phyloP scores from a whole-genome alignment of 768 basidiomycete genomes.

The Termitomyces sp. region DNA sequence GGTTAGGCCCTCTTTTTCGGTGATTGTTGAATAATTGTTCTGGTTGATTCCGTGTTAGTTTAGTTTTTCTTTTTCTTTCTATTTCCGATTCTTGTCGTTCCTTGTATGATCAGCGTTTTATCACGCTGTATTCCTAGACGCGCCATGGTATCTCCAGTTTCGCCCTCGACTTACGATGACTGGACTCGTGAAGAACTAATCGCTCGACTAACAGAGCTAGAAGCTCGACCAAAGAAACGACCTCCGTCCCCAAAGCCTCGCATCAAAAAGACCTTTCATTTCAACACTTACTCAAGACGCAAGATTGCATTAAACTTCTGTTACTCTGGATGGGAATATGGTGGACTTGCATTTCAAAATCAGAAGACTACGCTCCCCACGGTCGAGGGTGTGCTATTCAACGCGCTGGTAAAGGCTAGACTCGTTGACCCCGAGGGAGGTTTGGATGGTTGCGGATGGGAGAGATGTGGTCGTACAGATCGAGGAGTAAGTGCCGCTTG shows the following conservation, averaged over 20 bases:
- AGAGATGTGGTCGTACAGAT: slow-evolving; percentile 91
- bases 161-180: slow-evolving; percentile 30
- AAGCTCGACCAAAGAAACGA: slow-evolving; percentile 27
- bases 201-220: slow-evolving; percentile 52
- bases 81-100: not conserved
- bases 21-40: too few species aligned
- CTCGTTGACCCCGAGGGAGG: slow-evolving; percentile 72
- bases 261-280: slow-evolving; percentile 42
- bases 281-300: slow-evolving; percentile 62
- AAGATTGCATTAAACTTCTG: slow-evolving; percentile 94
- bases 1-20: not conserved
- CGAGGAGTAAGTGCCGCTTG: slow-evolving; percentile 91
- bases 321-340: slow-evolving; percentile 90
- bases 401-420: slow-evolving; percentile 69
- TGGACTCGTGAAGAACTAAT: slow-evolving; percentile 63
- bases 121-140: slow-evolving; percentile 10
- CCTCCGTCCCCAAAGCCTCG: slow-evolving; percentile 17
- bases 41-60: too few species aligned
- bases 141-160: slow-evolving; percentile 10
- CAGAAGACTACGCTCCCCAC: slow-evolving; percentile 73
- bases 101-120: slow-evolving; percentile 9
- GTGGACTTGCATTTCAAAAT: slow-evolving; percentile 81
- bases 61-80: not conserved
- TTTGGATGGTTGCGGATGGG: slow-evolving; percentile 84
- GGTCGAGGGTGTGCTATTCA: slow-evolving; percentile 83